Conservation (phyloP, 2,329 filamentous ascomycete genomes). For the Chalara sp. region DNA sequence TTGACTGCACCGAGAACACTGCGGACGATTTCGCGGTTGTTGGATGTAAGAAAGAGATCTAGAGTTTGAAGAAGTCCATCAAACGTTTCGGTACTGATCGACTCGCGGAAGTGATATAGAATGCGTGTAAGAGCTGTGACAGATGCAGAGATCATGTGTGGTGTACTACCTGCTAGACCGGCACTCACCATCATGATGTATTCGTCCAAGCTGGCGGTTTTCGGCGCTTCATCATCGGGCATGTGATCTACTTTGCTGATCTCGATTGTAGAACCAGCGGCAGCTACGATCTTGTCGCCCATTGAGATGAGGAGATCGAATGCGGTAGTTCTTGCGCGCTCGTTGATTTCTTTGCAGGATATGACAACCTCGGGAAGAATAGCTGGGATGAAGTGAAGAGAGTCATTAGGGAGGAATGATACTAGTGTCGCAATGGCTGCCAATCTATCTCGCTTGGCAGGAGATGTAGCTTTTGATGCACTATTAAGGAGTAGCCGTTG, state of each 20-base stretch:
- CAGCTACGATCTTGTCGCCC: conserved; percentile 67
- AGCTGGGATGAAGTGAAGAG: conserved; percentile 88
- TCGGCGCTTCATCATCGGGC: conserved; percentile 70
- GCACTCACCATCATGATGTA: conserved; percentile 98
- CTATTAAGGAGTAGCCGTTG: conserved; percentile 76
- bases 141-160: conserved; percentile 97
- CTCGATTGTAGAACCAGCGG: conserved; percentile 66
- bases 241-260: conserved; percentile 85
- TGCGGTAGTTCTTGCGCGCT: conserved; percentile 81
- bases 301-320: conserved; percentile 88
- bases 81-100: conserved; percentile 63
- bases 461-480: conserved; percentile 77
- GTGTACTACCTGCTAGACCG: conserved; percentile 83
- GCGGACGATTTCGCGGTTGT: conserved; percentile 93
- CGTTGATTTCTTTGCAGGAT: conserved; percentile 95
- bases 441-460: conserved; percentile 79
- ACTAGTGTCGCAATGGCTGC: conserved; percentile 76
- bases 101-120: conserved; percentile 79
- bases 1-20: conserved; percentile 95
- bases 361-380: conserved; percentile 93
- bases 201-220: conserved; percentile 79
- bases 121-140: conserved; percentile 92
- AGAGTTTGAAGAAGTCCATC: conserved; percentile 87
- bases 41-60: conserved; percentile 91
- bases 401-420: conserved; percentile 66